A percentile compares a stretch with the other conserved stretches of the same genome.
These are phyloP conservation scores for Lepiota brunneoincarnata DNA, from an alignment of 768 basidiomycete species.

Conservation along the genomic window DNA sequence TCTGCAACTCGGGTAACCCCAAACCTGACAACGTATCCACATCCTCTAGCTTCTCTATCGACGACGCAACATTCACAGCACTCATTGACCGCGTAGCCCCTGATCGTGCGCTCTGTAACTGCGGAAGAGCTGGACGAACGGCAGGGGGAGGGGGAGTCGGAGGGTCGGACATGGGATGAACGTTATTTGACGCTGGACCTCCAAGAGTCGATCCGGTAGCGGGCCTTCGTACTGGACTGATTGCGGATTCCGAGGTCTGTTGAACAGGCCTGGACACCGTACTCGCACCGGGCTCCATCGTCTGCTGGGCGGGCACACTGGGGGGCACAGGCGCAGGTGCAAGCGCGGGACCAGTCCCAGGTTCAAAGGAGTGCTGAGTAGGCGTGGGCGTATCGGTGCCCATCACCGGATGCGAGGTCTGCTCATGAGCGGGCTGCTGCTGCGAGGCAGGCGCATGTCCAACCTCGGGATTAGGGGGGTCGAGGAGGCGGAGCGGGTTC, in stretches of 20 bases:
- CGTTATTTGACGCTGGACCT: neutral
- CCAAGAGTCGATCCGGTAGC: neutral
- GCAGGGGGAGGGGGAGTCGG: neutral
- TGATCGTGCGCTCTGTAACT: neutral
- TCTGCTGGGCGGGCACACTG: too few relatives aligned
- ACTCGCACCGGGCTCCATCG: too few relatives aligned
- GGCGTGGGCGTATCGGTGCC: neutral
- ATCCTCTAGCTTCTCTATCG: constrained; percentile 9
- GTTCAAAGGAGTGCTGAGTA: neutral
- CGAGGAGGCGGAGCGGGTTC: neutral
- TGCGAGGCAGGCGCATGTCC: neutral
- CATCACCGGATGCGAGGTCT: neutral
- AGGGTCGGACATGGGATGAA: neutral
- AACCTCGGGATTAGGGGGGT: neutral
- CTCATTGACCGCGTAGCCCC: neutral
- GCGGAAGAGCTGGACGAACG: neutral
- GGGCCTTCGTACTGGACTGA: neutral
- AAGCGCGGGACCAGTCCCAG: neutral
- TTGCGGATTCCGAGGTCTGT: neutral
- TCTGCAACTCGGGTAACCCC: constrained; percentile 4
- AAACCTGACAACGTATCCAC: constrained; percentile 9
- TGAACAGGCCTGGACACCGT: neutral
- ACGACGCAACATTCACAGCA: neutral
- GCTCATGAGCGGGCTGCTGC: neutral
- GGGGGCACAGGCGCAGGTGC: neutral